These are phyloP conservation scores for Umbelopsis ramanniana DNA, from an alignment of 192 early-diverging fungal species.

Conservation along the genomic window DNA sequence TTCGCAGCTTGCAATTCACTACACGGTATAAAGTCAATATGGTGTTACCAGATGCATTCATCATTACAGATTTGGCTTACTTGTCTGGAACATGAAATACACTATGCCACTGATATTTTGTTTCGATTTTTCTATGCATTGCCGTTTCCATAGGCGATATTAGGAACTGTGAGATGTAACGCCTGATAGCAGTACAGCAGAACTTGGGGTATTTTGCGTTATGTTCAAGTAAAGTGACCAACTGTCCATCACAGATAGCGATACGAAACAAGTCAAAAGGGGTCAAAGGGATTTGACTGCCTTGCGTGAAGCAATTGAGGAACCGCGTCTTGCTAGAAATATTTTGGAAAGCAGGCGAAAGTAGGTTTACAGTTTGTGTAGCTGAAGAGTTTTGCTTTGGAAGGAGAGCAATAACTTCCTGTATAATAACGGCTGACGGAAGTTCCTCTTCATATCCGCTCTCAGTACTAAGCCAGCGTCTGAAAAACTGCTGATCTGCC, in stretches of 20 bases:
- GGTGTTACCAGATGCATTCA: background rate
- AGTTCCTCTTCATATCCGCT: conserved; percentile 13
- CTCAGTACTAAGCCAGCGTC: conserved; percentile 17
- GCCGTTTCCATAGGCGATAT: conserved; percentile 11
- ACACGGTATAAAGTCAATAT: background rate
- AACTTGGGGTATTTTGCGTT: conserved; percentile 19
- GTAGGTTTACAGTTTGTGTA: background rate
- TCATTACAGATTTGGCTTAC: background rate
- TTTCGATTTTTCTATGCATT: conserved; percentile 11
- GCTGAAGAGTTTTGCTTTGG: conserved; percentile 16
- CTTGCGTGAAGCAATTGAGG: conserved; percentile 10
- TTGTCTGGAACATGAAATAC: conserved; percentile 2
- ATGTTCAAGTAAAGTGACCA: conserved; percentile 11
- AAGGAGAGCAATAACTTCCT: conserved; percentile 6
- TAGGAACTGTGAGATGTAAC: conserved; percentile 1
- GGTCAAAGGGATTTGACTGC: conserved; percentile 19
- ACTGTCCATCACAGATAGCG: conserved; percentile 17
- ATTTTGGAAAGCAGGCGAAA: conserved; percentile 13
- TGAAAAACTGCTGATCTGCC: conserved; percentile 16
- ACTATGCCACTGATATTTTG: conserved; percentile 5
- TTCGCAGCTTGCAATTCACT: conserved; percentile 11
- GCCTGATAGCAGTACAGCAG: background rate
- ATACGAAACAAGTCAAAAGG: conserved; percentile 19
- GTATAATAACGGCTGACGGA: conserved; percentile 10
- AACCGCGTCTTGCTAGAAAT: conserved; percentile 16